Base-by-base conservation (phyloP, 148 eudicot species). In the Chenopodium quinoa region DNA sequence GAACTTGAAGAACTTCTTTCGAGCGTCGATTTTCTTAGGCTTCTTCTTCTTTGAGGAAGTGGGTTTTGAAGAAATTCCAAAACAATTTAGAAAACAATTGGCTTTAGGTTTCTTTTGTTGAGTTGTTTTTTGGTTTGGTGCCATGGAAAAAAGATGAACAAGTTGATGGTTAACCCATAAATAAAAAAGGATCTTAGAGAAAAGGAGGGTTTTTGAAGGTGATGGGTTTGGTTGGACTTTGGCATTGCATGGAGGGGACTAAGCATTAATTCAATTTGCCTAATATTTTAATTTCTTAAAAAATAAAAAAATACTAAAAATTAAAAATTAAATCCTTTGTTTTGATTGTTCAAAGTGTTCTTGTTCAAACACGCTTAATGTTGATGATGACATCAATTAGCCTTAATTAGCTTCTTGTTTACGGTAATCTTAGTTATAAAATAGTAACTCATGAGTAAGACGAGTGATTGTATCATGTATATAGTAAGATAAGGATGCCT, bases 141-240 rank as follows among this genome's bases (percentile, higher is more conserved):
- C 85, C 81, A 78, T 78, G 46, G 56, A 44, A 44, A 34, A 77
- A 6, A 44, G 62, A 25, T 19, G 34, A 64, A 7, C 6, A 20
- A 12, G 37, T 10, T 64, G 23, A 60, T 37, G 71, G 27, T 81
- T 74, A 81, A 52, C 78, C 83, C 79, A 81, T 23, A 14, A 48
- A 58, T 9, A 34, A 25, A 31, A 40, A 47, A 71, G 22, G 23
- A 31, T 46, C 23, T 29, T 69, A 25, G 60, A n/a, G 4, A 48
- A 66, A 44, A 66, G 58, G 47, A 29, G 63, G 46, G 37, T 80
- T 82, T 69, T 70, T 70, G n/a, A 65, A 54, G 69, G 48, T 16
- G 75, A 54, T 82, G 60, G 75, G 56, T 71, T 82, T 82, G 84
- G 81, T 82, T 82, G 46, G 84, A 82, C 77, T 82, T 82, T 70